Evolutionary conservation across 441 rosid species (phyloP), one percentile per base, ranked within the genome.

Genomic region (Euphorbia neoarborescens): DNA sequence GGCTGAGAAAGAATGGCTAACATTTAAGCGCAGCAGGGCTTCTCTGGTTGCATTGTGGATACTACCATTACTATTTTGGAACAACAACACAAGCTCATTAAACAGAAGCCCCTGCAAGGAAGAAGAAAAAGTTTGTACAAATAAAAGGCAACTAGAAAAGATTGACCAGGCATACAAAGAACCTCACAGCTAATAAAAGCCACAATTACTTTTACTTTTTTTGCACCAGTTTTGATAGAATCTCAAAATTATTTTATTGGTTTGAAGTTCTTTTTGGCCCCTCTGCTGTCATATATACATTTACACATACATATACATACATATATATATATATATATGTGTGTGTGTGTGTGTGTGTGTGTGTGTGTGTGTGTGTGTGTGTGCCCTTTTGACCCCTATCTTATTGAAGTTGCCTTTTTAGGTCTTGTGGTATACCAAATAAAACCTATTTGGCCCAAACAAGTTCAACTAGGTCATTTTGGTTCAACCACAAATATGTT

Each of bases 41-140:
- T 87, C 96, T 76, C 88, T 85, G 74, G 90, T 82, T 70, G 89
- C 90, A 80, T 81, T 80, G 68, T 88, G 99, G 73, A 96, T 77
- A 71, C 80, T 82, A 69, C 83, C 91, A 78, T 79, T 83, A 65
- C 82, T 63, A 77, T 82, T 81, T 69, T 84, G 85, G 76, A 81
- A 86, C 81, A 93, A 64, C 69, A 80, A 61, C 68, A 96, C 89
- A 61, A 96, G 89, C 77, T 85, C 83, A 37, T 61, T 80, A 78
- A 93, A 88, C 65, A 96, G 73, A 69, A 75, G 77, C 78, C 69
- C 87, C 96, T 90, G 89, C 67, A 65, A 73, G 80, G 78, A 74
- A 66, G 75, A 72, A 38, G 62, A 77, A 71, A 20, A 64, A 34
- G 32, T 70, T 38, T 56, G 61, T 25, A 40, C 8, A 62, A 66